Evolutionary conservation across 176 grass and related monocot species (phyloP), one percentile per base, ranked within the genome.

Genomic region (Eleusine coracana): DNA sequence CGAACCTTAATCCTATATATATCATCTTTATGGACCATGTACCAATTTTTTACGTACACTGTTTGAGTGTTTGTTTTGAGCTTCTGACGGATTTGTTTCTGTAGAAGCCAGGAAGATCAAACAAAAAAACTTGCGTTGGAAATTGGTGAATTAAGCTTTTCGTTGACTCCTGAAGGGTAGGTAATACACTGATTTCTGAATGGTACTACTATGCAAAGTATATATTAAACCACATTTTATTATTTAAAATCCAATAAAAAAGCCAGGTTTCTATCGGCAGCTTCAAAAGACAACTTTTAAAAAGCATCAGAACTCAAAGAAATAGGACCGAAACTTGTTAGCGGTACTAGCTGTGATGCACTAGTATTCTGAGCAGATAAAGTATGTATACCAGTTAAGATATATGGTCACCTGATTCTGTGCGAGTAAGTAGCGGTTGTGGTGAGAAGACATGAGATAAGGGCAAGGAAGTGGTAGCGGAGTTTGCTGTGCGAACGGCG

Each of bases 361-460:
- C 56, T 23, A 60, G 21, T 8, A 25, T 17, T 77, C 3, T 5
- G 21, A 60, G 8, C 20, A 28, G n/a, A 13, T 10, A 13, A 23
- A 18, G 23, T 23, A 61, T 13, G 8, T 31, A 14, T 17, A 20
- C 51, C 31, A 31, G 1, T 25, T 48, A 51, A 16, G 23, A 34
- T 18, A 31, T 20, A 51, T 51, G n/a, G 16, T 71, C 46, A 89
- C 87, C 88, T 90, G 73, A 45, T 74, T 78, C 62, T 82, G 88
- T 51, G 84, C 67, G 49, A 90, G 52, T 7, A 86, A 78, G 68
- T 78, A 86, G 69, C 66, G 79, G 79, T 44, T 81, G 9, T 86
- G 78, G 38, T 90, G 79, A 17, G 68, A 54, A 6, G 80, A 82
- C 73, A 90, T 77, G 73, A 90, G 83, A 79, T 86, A 86, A 29